Evolutionary conservation across 768 basidiomycete species (phyloP).

Genomic region (Lactarius sanguifluus): DNA sequence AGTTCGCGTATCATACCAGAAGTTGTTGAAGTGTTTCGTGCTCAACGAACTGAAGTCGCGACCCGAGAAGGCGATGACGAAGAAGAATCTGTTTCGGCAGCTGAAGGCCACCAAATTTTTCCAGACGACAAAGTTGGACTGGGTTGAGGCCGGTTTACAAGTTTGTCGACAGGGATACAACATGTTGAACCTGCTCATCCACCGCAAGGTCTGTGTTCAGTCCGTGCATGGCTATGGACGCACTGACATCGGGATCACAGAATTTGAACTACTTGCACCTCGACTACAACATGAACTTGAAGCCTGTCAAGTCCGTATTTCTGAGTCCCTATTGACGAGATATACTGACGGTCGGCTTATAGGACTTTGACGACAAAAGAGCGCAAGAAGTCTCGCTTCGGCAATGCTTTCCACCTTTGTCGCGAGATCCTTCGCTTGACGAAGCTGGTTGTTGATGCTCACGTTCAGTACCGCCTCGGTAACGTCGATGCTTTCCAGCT

Average conservation of each 20-base stretch:
- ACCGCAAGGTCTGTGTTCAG: conserved; percentile 73
- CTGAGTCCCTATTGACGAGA: background rate
- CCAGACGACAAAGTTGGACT: conserved; percentile 96
- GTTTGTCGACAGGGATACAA: conserved; percentile 99
- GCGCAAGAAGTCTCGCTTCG: conserved; percentile 99
- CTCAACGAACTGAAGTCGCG: conserved; percentile 90
- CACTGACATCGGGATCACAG: conserved; percentile 39
- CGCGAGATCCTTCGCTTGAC: conserved; percentile 97
- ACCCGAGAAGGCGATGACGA: conserved; percentile 94
- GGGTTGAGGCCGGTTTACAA: conserved; percentile 98
- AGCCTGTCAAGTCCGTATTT: conserved; percentile 75
- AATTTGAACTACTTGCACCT: conserved; percentile 92
- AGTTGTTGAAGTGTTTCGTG: conserved; percentile 92
- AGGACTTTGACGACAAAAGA: conserved; percentile 98
- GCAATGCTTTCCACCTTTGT: conserved; percentile 98
- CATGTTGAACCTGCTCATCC: conserved; percentile 98
- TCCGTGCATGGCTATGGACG: background rate
- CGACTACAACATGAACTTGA: conserved; percentile 98
- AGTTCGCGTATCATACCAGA: conserved; percentile 98
- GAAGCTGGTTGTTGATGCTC: conserved; percentile 97
- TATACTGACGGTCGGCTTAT: conserved; percentile 29
- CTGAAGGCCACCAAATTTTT: conserved; percentile 99
- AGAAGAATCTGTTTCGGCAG: conserved; percentile 95
- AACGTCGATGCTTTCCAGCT: conserved; percentile 99
- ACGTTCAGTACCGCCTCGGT: conserved; percentile 97